phyloP scores from a whole-genome alignment of 2,329 filamentous ascomycete species.

The Aspergillus tubingensis region DNA sequence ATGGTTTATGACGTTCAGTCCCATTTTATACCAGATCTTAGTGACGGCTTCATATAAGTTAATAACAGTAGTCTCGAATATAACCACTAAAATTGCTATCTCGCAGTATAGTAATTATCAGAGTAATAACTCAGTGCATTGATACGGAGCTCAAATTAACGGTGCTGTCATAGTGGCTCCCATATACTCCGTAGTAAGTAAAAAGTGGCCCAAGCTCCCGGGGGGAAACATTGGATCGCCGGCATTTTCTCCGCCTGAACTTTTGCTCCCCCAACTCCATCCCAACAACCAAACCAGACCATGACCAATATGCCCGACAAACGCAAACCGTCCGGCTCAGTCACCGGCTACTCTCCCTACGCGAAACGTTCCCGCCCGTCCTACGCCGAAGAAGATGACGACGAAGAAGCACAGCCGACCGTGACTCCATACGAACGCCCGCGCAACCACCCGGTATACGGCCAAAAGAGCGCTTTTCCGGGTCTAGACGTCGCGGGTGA shows the following conservation, averaged over 20 bases:
- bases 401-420: slow-evolving; percentile 21
- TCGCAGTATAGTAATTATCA: no score
- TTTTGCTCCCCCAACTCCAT: not conserved
- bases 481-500: slow-evolving; percentile 52
- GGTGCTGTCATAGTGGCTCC: no score
- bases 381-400: slow-evolving; percentile 33
- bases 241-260: slow-evolving; percentile 16
- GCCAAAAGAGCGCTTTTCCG: slow-evolving; percentile 72
- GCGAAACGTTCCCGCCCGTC: slow-evolving; percentile 36
- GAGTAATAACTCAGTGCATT: no score
- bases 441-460: slow-evolving; percentile 64
- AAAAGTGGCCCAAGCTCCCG: slow-evolving; percentile 29
- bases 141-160: no score
- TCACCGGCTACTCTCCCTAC: slow-evolving; percentile 18
- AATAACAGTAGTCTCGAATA: no score
- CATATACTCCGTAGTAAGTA: no score
- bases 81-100: no score
- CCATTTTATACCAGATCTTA: no score
- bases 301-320: slow-evolving; percentile 36
- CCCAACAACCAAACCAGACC: not conserved
- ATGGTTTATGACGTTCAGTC: no score
- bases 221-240: slow-evolving; percentile 2
- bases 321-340: slow-evolving; percentile 30
- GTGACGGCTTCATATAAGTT: no score
- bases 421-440: slow-evolving; percentile 39